Evolutionary conservation across 345 rosid species (phyloP), one percentile per base, ranked within the genome.

Genomic region (Citrus maxima): DNA sequence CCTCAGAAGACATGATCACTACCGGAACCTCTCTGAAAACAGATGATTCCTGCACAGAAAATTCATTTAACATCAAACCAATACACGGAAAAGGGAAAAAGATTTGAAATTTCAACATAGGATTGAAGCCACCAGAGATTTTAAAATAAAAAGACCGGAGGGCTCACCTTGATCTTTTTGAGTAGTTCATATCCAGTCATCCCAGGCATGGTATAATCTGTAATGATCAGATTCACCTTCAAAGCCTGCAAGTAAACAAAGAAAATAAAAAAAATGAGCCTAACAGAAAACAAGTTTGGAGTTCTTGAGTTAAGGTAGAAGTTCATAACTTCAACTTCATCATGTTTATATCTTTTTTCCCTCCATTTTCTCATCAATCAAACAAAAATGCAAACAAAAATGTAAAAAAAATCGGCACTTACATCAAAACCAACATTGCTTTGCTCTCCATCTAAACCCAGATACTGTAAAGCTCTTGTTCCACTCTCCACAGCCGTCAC

Each of bases 141-240:
- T 54, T 54, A 13, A 40, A 59, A 30, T 3, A 63, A 13, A 22
- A 34, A 19, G 21, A 27, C 13, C 4, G 32, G 27, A 58, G 27
- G 2, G 16, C 66, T 51, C 22, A 92, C 97, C 90, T 93, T 93
- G 74, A 91, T 93, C 85, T 85, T 93, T 77, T 93, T 93, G 2
- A 93, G 82, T 62, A 93, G 88, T 72, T 93, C 97, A 77, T 91
- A 93, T 34, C 97, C 97, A 14, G 91, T 91, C 95, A 93, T 90
- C 34, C 95, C 97, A 2, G 94, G 95, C 97, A 93, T 93, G 19
- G 97, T 91, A 72, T 93, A 91, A 78, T 92, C 97, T 1, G 97
- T 92, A 89, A 92, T 89, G 69, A 92, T 92, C 67, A 90, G 74
- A 84, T 93, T 93, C 76, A 93, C 86, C 83, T 91, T 93, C 84